Percentiles rank a stretch among this genome's conserved stretches.
Evolutionary conservation across 371 early-diverging fungal genomes (phyloP).

Genomic region (Dinochytrium kinnereticum): DNA sequence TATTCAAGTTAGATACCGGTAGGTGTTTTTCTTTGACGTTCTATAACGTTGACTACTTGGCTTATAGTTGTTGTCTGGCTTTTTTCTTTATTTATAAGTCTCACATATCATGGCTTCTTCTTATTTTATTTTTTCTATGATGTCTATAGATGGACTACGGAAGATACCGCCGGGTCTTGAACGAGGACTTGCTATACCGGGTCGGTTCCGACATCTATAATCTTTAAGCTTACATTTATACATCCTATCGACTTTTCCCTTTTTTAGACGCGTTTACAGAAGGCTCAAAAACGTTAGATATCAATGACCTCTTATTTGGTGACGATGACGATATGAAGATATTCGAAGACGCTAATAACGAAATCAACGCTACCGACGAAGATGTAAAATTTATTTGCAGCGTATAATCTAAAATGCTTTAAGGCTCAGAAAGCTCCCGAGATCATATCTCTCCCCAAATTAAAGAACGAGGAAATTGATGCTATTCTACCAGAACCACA

Average conservation of each 20-base stretch:
- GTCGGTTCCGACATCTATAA: conserved; percentile 63
- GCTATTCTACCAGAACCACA: conserved; percentile 42
- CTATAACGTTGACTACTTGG: conserved; percentile 32
- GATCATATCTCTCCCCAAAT: conserved; percentile 21
- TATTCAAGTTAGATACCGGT: conserved; percentile 33
- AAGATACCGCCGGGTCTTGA: conserved; percentile 57
- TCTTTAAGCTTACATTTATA: conserved; percentile 63
- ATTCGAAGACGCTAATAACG: conserved; percentile 29
- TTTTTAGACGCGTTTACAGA: background rate
- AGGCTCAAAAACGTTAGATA: background rate
- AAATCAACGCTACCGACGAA: background rate
- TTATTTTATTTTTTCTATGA: no score
- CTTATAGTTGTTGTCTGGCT: no score
- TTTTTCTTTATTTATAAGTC: no score
- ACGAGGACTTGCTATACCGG: conserved; percentile 51
- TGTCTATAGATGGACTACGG: conserved; percentile 44
- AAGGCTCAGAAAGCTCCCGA: conserved; percentile 16
- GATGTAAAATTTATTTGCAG: background rate
- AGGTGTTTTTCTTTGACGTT: background rate
- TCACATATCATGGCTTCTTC: no score
- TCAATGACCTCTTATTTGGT: conserved; percentile 13
- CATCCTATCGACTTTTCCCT: conserved; percentile 42
- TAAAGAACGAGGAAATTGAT: conserved; percentile 42
- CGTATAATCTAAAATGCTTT: conserved; percentile 12
- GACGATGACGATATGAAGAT: conserved; percentile 9